phyloP scores from a whole-genome alignment of 345 rosid species.

The Hibiscus trionum region DNA sequence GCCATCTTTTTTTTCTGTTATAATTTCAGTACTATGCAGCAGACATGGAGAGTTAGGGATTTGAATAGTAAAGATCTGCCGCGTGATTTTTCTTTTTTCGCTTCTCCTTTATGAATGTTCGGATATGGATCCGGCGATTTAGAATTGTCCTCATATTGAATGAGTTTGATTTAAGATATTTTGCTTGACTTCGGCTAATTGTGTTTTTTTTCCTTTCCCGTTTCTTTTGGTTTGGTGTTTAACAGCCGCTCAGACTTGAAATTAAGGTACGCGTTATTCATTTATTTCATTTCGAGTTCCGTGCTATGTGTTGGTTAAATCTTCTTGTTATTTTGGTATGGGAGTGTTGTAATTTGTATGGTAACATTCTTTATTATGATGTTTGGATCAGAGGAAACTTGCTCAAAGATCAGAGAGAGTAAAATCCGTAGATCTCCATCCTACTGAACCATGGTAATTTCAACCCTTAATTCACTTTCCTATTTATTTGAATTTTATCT shows the following conservation, averaged over 20 bases:
- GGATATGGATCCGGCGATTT: background rate
- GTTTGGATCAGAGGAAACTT: slow-evolving; percentile 43
- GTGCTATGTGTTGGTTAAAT: background rate
- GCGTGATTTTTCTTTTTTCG: background rate
- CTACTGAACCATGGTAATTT: slow-evolving; percentile 64
- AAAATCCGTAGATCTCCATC: slow-evolving; percentile 64
- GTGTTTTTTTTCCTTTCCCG: background rate
- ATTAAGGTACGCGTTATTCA: slow-evolving; percentile 30
- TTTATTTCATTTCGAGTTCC: background rate
- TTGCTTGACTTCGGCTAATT: slow-evolving; percentile 15
- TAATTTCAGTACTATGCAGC: background rate
- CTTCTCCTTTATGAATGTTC: background rate
- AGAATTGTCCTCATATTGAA: background rate
- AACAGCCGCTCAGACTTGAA: slow-evolving; percentile 44
- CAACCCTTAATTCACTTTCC: background rate
- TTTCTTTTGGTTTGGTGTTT: slow-evolving; percentile 14
- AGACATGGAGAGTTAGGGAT: background rate
- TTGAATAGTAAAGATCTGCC: slow-evolving; percentile 15
- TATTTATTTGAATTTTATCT: background rate
- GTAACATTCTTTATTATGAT: slow-evolving; percentile 3
- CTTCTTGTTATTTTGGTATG: background rate
- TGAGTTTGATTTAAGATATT: slow-evolving; percentile 6
- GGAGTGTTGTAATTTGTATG: background rate
- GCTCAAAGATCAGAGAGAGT: slow-evolving; percentile 57
- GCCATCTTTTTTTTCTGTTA: background rate